Base-by-base conservation (phyloP, 345 rosid species). In the Leavenworthia alabamica region DNA sequence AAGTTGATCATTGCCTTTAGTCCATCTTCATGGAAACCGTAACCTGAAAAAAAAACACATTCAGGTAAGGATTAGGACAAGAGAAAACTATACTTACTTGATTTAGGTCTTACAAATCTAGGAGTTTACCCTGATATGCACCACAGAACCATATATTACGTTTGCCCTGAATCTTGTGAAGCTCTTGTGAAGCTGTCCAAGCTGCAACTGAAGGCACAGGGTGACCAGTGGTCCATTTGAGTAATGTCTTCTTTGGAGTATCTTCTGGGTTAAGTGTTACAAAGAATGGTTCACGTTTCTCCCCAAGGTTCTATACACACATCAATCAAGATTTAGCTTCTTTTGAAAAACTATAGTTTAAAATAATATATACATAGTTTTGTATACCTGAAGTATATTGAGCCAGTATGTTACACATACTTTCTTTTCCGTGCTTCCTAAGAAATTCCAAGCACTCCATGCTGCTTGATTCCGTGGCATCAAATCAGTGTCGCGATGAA, bases 21-120 rank as follows among this genome's bases (percentile, higher is more conserved):
- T 62, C 96, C 94, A 45, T 92, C 97, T 77, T 92, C 97, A 71
- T 89, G 99, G 77, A 89, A 92, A 64, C 97, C 99, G 70, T 89
- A 86, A 39, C 98, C 98, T 89, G 84, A 77, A 74, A 77, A 29
- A 77, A 74, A 77, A 29, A 51, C 6, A 62, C 15, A 29, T 33
- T 17, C 35, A 14, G 37, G 5, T 58, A 62, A 48, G 50, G 37
- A 45, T 64, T 33, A 60, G 27, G 15, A 58, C 28, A 31, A 47
- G 29, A 15, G 19, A 58, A 17, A 29, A 27, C 24, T 7, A 8
- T 7, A 3, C 11, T 3, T 15, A 37, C 3, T 10, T 48, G 42
- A 20, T 44, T 42, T 16, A 23, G 17, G 50, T 23, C 15, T 15
- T 8, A 13, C 22, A 19, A 67, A 67, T 37, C 2, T 51, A 17